A percentile compares a stretch with the other conserved stretches of the same genome.
phyloP scores from a whole-genome alignment of 768 basidiomycete genomes.

The Gloeophyllum trabeum region DNA sequence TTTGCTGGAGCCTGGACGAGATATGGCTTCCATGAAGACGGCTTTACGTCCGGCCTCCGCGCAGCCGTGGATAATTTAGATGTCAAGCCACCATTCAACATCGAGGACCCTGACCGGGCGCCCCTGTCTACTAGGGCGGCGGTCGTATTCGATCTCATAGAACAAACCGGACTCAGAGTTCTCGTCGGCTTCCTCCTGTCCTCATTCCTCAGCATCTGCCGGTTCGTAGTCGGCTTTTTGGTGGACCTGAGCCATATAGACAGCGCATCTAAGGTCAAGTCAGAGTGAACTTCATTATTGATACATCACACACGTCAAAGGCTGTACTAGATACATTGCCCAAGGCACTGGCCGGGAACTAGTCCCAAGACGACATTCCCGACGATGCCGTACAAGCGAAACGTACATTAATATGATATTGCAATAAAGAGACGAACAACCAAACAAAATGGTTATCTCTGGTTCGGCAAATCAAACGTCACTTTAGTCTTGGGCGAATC shows the following conservation, averaged over 20 bases:
- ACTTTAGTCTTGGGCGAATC: slow-evolving; percentile 10
- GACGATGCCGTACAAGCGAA: too few relatives aligned
- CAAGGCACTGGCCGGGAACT: too few relatives aligned
- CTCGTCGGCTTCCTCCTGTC: slow-evolving; percentile 18
- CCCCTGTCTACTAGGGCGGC: slow-evolving; percentile 15
- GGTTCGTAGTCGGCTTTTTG: too few relatives aligned
- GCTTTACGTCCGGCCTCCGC: slow-evolving; percentile 38
- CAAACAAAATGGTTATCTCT: not conserved
- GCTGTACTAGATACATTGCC: too few relatives aligned
- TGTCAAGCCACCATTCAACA: slow-evolving; percentile 29
- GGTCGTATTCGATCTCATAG: slow-evolving; percentile 26
- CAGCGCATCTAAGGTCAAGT: too few relatives aligned
- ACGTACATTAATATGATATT: too few relatives aligned
- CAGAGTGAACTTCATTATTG: too few relatives aligned
- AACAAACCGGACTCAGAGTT: slow-evolving; percentile 21
- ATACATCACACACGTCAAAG: too few relatives aligned
- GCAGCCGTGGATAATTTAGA: slow-evolving; percentile 15
- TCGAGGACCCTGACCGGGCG: slow-evolving; percentile 25
- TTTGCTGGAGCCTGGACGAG: slow-evolving; percentile 61
- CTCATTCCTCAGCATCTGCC: not conserved
- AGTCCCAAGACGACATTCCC: too few relatives aligned
- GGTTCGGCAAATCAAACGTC: slow-evolving; percentile 9
- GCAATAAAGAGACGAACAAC: not conserved
- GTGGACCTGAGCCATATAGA: too few relatives aligned
- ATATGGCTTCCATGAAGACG: slow-evolving; percentile 80